phyloP scores from a whole-genome alignment of 108 stramenopile genomes.

The Skeletonema grethae region DNA sequence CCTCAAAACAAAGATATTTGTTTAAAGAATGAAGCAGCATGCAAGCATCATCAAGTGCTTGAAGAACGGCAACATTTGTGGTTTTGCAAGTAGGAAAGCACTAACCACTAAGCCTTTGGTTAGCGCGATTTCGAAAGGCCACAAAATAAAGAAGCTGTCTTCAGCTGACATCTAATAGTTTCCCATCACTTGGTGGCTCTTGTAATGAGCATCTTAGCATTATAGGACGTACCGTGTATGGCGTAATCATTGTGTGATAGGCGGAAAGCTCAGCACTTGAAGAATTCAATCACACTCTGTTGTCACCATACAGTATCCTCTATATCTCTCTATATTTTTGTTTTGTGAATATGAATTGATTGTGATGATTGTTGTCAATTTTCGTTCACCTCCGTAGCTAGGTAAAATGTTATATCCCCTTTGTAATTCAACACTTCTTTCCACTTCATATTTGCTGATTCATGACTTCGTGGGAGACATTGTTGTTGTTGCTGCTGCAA shows the following conservation, averaged over 20 bases:
- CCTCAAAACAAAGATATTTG: not conserved
- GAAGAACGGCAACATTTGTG: no score
- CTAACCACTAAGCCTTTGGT: no score
- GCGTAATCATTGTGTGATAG: not conserved
- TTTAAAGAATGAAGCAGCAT: no score
- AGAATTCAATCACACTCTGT: slow-evolving; percentile 18
- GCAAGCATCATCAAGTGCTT: no score
- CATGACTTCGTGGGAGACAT: slow-evolving; percentile 3
- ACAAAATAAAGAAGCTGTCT: no score
- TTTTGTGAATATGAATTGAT: not conserved
- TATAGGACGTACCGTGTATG: no score
- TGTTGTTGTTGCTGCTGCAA: not conserved
- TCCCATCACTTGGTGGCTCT: no score
- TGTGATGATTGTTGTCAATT: not conserved
- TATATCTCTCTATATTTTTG: not conserved
- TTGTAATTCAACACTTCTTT: slow-evolving; percentile 8
- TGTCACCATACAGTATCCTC: not conserved
- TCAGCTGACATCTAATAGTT: no score
- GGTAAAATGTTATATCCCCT: slow-evolving; percentile 8
- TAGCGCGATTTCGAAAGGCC: no score
- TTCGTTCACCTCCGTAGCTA: not conserved
- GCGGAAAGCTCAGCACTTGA: slow-evolving; percentile 54
- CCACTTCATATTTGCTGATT: not conserved
- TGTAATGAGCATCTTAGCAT: no score
- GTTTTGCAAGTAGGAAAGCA: no score